Evolutionary conservation across 768 basidiomycete genomes (phyloP).

Genomic region (Symmetrospora coprosmae): DNA sequence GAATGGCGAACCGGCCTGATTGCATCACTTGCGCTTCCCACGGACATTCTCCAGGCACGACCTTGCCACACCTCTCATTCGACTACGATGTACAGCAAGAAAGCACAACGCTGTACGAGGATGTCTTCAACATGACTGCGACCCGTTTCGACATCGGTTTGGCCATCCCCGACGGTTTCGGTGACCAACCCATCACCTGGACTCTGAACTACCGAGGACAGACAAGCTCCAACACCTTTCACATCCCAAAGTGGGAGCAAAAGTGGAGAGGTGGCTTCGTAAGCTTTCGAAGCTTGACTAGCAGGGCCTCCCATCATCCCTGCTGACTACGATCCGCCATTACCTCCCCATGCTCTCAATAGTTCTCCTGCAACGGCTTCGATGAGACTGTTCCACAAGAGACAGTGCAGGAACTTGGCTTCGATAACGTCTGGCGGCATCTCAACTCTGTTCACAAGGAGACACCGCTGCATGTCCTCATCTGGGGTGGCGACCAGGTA

Average conservation of each 20-base stretch:
- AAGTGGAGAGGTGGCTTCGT: conserved; percentile 23
- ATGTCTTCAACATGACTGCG: conserved; percentile 21
- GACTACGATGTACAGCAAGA: conserved; percentile 16
- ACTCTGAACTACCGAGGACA: conserved; percentile 1
- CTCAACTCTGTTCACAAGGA: conserved; percentile 18
- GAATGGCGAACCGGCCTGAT: background rate
- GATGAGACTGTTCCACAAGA: conserved; percentile 20
- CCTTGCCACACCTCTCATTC: background rate
- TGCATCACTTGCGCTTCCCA: background rate
- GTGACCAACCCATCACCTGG: conserved; percentile 21
- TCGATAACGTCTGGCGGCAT: conserved; percentile 25
- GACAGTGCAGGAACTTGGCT: conserved; percentile 20
- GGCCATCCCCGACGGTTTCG: conserved; percentile 18
- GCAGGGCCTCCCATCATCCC: background rate
- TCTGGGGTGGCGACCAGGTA: conserved; percentile 25
- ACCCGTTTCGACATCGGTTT: conserved; percentile 18
- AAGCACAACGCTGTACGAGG: conserved; percentile 7
- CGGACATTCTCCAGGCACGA: background rate
- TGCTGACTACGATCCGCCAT: background rate
- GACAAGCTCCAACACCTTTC: background rate
- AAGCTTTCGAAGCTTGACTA: too few species aligned
- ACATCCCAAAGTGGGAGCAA: conserved; percentile 22
- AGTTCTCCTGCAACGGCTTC: conserved; percentile 16
- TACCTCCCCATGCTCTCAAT: background rate
- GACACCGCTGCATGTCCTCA: conserved; percentile 15